phyloP scores from a whole-genome alignment of 169 alveolate genomes.

The Neospora caninum region DNA sequence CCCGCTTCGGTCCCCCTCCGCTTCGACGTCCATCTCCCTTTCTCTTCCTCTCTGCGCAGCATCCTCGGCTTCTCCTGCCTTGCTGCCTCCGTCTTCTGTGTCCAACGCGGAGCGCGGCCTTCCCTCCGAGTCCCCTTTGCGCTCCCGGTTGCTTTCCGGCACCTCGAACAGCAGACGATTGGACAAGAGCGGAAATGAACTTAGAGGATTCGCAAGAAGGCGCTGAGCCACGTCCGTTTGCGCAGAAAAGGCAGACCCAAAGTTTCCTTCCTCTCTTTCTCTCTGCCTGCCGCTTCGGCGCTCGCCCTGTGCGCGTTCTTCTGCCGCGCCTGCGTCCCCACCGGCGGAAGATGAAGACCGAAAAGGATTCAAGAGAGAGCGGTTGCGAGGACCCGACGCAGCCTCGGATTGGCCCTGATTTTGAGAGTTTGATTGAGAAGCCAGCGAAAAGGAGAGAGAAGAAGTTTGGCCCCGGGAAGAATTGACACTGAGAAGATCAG shows the following conservation, averaged over 20 bases:
- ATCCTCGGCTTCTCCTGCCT: not conserved
- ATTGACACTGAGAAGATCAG: no score
- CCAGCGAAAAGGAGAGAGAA: no score
- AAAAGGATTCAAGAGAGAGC: no score
- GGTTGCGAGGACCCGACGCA: no score
- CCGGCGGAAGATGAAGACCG: no score
- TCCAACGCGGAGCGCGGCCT: not conserved
- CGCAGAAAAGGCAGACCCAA: not conserved
- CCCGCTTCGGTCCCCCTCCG: not conserved
- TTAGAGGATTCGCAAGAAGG: not conserved
- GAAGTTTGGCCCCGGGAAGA: no score
- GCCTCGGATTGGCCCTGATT: no score
- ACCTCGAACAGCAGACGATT: not conserved
- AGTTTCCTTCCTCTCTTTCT: no score
- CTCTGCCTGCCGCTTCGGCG: no score
- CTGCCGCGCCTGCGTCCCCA: no score
- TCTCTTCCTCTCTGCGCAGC: not conserved
- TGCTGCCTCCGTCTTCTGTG: not conserved
- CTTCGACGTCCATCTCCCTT: not conserved
- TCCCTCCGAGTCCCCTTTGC: not conserved
- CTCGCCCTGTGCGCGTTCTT: no score
- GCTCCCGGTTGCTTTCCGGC: not conserved
- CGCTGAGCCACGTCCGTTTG: not conserved
- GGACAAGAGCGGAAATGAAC: not conserved
- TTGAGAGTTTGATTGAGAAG: no score